These are phyloP conservation scores for Guadua angustifolia DNA, from an alignment of 176 grass and related monocot genomes.

Conservation along the genomic window DNA sequence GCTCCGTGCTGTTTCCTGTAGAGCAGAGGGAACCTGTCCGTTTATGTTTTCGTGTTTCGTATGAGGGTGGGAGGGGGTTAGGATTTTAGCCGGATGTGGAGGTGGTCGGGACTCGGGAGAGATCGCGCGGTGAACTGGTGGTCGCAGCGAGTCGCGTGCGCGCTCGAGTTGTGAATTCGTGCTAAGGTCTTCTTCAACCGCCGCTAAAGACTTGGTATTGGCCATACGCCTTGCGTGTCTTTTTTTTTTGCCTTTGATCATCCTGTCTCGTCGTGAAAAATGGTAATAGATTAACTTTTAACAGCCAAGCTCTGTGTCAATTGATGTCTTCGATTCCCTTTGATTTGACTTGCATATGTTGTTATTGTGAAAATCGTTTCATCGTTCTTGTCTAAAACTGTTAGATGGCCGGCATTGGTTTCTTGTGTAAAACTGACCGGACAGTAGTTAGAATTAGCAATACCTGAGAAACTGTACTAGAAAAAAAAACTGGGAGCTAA, in stretches of 20 bases:
- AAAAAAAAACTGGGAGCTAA: background rate
- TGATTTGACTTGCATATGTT: background rate
- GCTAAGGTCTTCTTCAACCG: background rate
- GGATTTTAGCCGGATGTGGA: background rate
- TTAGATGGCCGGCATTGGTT: background rate
- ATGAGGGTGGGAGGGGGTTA: background rate
- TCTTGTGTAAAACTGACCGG: background rate
- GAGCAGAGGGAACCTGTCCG: background rate
- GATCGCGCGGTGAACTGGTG: background rate
- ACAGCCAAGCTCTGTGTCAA: background rate
- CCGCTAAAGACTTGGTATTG: background rate
- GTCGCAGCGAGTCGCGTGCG: background rate
- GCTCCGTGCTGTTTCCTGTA: background rate
- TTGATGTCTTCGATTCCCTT: background rate
- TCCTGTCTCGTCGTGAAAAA: background rate
- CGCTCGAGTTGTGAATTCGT: background rate
- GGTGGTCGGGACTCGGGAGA: background rate
- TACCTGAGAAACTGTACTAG: background rate
- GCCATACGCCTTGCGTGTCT: background rate
- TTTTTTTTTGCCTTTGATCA: background rate
- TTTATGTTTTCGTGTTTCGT: background rate
- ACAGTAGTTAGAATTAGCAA: background rate
- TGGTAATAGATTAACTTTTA: background rate
- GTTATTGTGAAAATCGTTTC: background rate
- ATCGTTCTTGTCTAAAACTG: background rate